Conservation (phyloP, 148 eudicot genomes). For the Polygonum maritimum region DNA sequence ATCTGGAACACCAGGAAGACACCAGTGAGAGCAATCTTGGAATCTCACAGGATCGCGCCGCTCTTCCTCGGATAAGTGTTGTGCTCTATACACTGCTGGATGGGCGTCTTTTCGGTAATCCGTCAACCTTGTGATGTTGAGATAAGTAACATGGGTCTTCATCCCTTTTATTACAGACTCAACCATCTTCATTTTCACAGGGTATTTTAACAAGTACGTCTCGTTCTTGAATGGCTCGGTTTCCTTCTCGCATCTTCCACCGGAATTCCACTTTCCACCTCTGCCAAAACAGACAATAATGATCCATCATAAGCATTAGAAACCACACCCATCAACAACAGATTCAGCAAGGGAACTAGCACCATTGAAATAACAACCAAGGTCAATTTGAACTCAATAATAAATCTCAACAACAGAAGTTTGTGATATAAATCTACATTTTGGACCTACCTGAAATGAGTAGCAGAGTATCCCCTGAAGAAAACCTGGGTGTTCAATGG, state of each 20-base stretch:
- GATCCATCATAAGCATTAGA: neutral
- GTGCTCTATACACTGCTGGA: slow-evolving; percentile 61
- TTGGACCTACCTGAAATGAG: slow-evolving; percentile 59
- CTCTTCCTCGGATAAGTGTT: slow-evolving; percentile 40
- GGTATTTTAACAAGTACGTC: slow-evolving; percentile 47
- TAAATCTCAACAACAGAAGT: neutral
- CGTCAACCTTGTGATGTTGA: slow-evolving; percentile 70
- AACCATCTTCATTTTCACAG: slow-evolving; percentile 60
- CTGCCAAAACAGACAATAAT: slow-evolving; percentile 36
- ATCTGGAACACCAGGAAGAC: slow-evolving; percentile 84
- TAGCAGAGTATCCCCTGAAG: slow-evolving; percentile 56
- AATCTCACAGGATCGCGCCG: slow-evolving; percentile 23
- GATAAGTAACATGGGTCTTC: slow-evolving; percentile 56
- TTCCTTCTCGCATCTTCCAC: slow-evolving; percentile 78
- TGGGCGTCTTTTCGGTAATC: slow-evolving; percentile 89
- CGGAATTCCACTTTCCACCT: slow-evolving; percentile 98
- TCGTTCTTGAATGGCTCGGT: slow-evolving; percentile 60
- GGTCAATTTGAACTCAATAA: neutral
- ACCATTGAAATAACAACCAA: neutral
- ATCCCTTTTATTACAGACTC: slow-evolving; percentile 58
- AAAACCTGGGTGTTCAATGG: slow-evolving; percentile 45
- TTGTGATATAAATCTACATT: neutral
- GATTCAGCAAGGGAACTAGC: neutral
- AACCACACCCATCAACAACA: neutral
- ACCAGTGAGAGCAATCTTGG: slow-evolving; percentile 85